A percentile compares a stretch with the other conserved stretches of the same genome.
Conservation (phyloP, 345 rosid species). For the Mallotus nudiflorus region DNA sequence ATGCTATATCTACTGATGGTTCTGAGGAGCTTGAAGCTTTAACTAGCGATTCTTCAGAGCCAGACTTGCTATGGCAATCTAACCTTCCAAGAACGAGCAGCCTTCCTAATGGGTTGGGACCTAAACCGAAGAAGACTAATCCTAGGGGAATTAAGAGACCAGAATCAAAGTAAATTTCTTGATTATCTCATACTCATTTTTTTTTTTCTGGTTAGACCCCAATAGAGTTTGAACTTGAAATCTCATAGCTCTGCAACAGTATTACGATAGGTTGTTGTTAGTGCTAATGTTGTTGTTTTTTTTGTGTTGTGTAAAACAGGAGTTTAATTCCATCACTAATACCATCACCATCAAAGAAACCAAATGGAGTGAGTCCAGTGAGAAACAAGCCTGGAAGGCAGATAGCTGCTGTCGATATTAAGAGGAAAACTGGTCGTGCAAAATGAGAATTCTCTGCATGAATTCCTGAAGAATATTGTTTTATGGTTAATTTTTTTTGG, state of each 20-base stretch:
- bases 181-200: background rate
- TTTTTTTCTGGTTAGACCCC: no score
- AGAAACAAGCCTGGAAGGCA: conserved; percentile 42
- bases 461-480: conserved; percentile 18
- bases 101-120: conserved; percentile 34
- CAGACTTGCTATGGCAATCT: conserved; percentile 60
- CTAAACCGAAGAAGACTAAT: conserved; percentile 34
- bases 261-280: no score
- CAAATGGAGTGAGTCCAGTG: conserved; percentile 43
- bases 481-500: conserved; percentile 12
- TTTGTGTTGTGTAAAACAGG: conserved; percentile 34
- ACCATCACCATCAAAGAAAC: conserved; percentile 60
- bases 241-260: no score
- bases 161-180: conserved; percentile 41
- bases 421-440: conserved; percentile 49
- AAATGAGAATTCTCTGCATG: conserved; percentile 44
- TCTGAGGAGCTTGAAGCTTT: conserved; percentile 33
- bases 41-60: conserved; percentile 56
- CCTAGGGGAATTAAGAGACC: conserved; percentile 15
- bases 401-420: conserved; percentile 42
- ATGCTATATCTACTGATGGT: conserved; percentile 28
- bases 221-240: background rate
- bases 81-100: conserved; percentile 46
- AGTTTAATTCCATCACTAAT: conserved; percentile 71
- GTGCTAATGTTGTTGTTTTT: background rate